phyloP scores from a whole-genome alignment of 129 eudicot genomes.

The Chrysanthemum lavandulifolium region DNA sequence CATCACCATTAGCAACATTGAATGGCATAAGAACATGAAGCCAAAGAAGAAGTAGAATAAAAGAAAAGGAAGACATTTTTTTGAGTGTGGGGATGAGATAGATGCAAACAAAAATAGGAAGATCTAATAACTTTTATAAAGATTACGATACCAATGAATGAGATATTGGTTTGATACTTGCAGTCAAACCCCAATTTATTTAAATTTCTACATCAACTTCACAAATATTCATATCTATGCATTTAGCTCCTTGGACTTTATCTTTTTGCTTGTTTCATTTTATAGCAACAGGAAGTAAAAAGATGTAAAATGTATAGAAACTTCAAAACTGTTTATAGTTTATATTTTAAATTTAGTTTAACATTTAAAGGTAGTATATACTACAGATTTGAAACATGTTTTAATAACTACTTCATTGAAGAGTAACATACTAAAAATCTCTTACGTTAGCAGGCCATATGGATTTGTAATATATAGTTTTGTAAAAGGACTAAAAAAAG shows the following conservation, averaged over 20 bases:
- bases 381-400: too few relatives aligned
- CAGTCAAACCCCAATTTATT: neutral
- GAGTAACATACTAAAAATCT: too few relatives aligned
- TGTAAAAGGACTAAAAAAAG: too few relatives aligned
- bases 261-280: neutral
- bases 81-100: conserved; percentile 14
- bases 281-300: neutral
- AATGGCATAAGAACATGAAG: conserved; percentile 21
- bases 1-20: conserved; percentile 20
- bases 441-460: too few relatives aligned
- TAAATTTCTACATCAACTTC: neutral
- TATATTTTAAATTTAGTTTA: too few relatives aligned
- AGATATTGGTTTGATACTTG: conserved; percentile 20
- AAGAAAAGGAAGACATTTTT: conserved; percentile 32
- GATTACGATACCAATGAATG: conserved; percentile 22
- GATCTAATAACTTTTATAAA: conserved; percentile 27
- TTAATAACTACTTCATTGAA: too few relatives aligned
- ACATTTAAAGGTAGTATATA: too few relatives aligned
- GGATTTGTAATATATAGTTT: too few relatives aligned
- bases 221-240: neutral
- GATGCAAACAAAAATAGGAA: conserved; percentile 32
- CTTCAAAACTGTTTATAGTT: too few relatives aligned
- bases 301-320: neutral
- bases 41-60: conserved; percentile 18
- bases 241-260: neutral